phyloP scores from a whole-genome alignment of 345 rosid species.

The Excoecaria agallocha region DNA sequence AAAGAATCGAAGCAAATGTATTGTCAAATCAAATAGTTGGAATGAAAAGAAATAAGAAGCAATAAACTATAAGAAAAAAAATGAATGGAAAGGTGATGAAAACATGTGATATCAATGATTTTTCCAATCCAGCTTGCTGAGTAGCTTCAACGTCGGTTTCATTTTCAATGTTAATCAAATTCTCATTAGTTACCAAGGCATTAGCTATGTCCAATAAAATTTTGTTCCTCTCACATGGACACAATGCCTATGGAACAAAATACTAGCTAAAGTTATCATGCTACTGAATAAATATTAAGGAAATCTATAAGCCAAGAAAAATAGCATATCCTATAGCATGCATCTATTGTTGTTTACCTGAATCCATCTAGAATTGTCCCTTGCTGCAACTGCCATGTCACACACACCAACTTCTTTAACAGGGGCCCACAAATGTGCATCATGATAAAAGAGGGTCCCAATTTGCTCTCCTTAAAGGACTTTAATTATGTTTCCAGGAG shows the following conservation, averaged over 20 bases:
- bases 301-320: background rate
- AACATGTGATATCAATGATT: conserved; percentile 56
- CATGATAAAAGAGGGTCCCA: conserved; percentile 91
- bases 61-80: conserved; percentile 3
- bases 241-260: conserved; percentile 50
- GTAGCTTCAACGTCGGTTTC: conserved; percentile 82
- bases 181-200: conserved; percentile 79
- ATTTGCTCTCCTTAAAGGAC: conserved; percentile 82
- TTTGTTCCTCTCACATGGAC: conserved; percentile 66
- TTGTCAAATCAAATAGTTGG: background rate
- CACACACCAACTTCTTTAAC: conserved; percentile 55
- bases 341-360: conserved; percentile 50
- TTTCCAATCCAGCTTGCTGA: conserved; percentile 67
- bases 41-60: conserved; percentile 6
- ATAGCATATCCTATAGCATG: conserved; percentile 4
- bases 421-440: conserved; percentile 72
- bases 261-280: conserved; percentile 11
- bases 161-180: conserved; percentile 60
- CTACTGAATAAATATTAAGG: background rate
- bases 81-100: background rate
- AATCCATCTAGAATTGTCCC: conserved; percentile 84
- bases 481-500: conserved; percentile 65
- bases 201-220: conserved; percentile 78
- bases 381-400: conserved; percentile 92
- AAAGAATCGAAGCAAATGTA: background rate